Evolutionary conservation across 176 grass and related monocot genomes (phyloP).

Genomic region (Carex pumila): DNA sequence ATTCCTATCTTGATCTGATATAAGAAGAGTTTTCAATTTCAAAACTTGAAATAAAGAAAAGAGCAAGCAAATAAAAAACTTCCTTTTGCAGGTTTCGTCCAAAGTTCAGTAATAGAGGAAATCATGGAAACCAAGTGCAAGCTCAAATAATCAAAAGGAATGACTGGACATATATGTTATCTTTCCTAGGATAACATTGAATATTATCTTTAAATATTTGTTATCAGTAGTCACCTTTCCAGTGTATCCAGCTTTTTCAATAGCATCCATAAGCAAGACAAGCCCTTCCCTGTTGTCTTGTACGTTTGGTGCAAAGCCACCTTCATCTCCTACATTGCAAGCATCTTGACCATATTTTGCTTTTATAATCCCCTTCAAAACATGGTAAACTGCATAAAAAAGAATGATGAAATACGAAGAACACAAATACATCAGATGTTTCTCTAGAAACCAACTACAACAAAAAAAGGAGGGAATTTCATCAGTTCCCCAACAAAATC

Average conservation of each 20-base stretch:
- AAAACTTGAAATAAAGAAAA: not conserved
- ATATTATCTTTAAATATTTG: constrained; percentile 7
- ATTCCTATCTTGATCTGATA: constrained; percentile 97
- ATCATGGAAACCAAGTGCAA: not conserved
- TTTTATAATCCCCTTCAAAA: constrained; percentile 95
- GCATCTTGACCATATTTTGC: constrained; percentile 97
- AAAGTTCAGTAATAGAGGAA: not conserved
- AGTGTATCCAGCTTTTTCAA: constrained; percentile 88
- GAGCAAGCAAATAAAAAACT: not conserved
- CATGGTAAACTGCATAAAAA: constrained; percentile 61
- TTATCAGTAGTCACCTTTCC: constrained; percentile 46
- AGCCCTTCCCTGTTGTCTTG: constrained; percentile 97
- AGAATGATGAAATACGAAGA: not conserved
- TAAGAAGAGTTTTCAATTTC: constrained; percentile 12
- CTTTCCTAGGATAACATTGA: not conserved
- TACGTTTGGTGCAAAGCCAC: constrained; percentile 98
- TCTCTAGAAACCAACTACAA: not conserved
- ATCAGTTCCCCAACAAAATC: constrained; percentile 8
- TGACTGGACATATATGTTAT: not conserved
- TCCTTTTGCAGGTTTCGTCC: not conserved
- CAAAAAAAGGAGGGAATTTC: not conserved
- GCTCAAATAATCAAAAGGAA: not conserved
- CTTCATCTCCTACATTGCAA: constrained; percentile 96
- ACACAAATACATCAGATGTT: not conserved
- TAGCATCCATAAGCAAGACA: constrained; percentile 93